These are phyloP conservation scores for Podospora appendiculata DNA, from an alignment of 495 filamentous ascomycete species.

Conservation along the genomic window DNA sequence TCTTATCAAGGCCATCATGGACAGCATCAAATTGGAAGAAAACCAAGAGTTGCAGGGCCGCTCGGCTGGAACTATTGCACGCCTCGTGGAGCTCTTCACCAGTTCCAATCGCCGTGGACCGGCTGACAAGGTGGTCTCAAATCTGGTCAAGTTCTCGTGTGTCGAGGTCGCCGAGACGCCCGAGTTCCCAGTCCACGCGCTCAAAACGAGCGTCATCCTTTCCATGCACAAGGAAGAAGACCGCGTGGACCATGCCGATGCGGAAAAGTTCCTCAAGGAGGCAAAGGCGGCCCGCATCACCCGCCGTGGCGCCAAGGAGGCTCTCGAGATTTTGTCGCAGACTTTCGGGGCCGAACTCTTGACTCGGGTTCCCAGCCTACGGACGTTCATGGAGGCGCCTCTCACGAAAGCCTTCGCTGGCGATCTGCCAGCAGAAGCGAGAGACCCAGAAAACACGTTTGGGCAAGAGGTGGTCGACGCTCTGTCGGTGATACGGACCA, in stretches of 20 bases:
- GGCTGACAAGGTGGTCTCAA: slow-evolving; percentile 87
- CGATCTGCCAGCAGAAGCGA: slow-evolving; percentile 63
- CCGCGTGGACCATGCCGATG: slow-evolving; percentile 82
- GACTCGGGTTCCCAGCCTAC: slow-evolving; percentile 71
- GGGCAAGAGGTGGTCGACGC: slow-evolving; percentile 92
- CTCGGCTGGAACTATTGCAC: slow-evolving; percentile 73
- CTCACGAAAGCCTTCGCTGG: slow-evolving; percentile 64
- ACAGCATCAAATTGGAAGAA: slow-evolving; percentile 92
- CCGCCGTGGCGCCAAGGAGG: slow-evolving; percentile 87
- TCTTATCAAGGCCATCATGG: slow-evolving; percentile 94
- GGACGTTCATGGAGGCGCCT: slow-evolving; percentile 69
- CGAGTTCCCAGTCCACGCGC: slow-evolving; percentile 75
- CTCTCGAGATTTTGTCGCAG: slow-evolving; percentile 74
- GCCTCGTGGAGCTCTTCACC: slow-evolving; percentile 80
- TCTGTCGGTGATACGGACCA: slow-evolving; percentile 82
- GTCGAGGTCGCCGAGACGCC: slow-evolving; percentile 96
- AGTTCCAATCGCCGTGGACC: slow-evolving; percentile 65
- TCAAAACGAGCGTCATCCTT: slow-evolving; percentile 68
- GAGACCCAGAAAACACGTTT: slow-evolving; percentile 56
- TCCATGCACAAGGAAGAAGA: slow-evolving; percentile 97
- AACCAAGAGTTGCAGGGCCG: slow-evolving; percentile 83
- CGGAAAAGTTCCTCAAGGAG: slow-evolving; percentile 79
- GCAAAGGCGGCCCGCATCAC: slow-evolving; percentile 80
- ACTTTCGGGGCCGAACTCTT: slow-evolving; percentile 73
- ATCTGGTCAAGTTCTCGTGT: slow-evolving; percentile 93